Percentiles rank a stretch among this genome's conserved stretches.
Conservation (phyloP, 2,329 filamentous ascomycete genomes). For the Aureobasidium sp. region DNA sequence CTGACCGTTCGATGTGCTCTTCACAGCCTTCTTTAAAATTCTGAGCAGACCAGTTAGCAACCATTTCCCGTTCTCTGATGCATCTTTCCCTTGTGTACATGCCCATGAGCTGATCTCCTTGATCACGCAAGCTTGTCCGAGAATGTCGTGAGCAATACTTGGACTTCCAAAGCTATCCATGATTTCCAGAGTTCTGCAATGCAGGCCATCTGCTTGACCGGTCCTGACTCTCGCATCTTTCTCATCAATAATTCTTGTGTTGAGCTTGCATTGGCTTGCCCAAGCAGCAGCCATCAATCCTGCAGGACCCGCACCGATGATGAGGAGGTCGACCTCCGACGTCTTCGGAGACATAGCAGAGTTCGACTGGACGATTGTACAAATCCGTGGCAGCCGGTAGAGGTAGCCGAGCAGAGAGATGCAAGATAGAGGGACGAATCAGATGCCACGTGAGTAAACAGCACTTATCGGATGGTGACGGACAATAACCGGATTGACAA, state of each 20-base stretch:
- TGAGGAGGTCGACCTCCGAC: neutral
- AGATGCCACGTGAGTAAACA: neutral
- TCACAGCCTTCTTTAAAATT: neutral
- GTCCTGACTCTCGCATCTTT: neutral
- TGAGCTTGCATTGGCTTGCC: neutral
- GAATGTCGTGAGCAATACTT: neutral
- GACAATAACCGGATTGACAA: neutral
- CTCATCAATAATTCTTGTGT: constrained; percentile 1
- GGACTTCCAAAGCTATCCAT: constrained; percentile 4
- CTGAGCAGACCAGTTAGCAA: neutral
- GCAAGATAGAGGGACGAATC: neutral
- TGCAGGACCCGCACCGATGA: neutral
- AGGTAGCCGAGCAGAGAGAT: neutral
- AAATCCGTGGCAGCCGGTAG: too few relatives aligned
- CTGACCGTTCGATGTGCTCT: neutral
- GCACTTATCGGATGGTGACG: neutral
- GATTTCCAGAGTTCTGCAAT: neutral
- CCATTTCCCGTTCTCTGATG: too few relatives aligned
- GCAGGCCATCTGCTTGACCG: neutral
- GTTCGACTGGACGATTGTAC: too few relatives aligned
- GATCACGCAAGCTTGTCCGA: constrained; percentile 4
- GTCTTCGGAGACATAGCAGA: neutral
- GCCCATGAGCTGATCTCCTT: constrained; percentile 6
- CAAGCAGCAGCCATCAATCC: constrained; percentile 5
- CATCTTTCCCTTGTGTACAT: neutral